Percentiles rank a stretch among this genome's conserved stretches.
Evolutionary conservation across 176 grass and related monocot species (phyloP).

Genomic region (Poa pratensis): DNA sequence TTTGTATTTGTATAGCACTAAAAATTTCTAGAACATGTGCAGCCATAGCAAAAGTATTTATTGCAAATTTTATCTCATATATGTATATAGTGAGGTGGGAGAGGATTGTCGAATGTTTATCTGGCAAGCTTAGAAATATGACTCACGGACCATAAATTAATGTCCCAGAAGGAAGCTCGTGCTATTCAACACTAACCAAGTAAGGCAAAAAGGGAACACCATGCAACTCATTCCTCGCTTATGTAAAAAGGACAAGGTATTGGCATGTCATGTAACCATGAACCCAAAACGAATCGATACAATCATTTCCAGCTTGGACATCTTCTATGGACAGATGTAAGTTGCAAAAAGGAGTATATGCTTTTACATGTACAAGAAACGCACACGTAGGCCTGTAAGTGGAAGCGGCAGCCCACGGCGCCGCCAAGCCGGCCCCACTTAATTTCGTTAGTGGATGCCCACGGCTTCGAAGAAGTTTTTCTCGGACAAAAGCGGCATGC

Average conservation of each 20-base stretch:
- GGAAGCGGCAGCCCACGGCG: too few relatives aligned
- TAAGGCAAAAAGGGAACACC: neutral
- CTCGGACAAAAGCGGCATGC: too few relatives aligned
- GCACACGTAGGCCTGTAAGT: too few relatives aligned
- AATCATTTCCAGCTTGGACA: slow-evolving; percentile 27
- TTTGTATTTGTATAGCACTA: too few relatives aligned
- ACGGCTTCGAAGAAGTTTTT: too few relatives aligned
- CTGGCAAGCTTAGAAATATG: neutral
- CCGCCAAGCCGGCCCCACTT: too few relatives aligned
- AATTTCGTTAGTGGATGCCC: too few relatives aligned
- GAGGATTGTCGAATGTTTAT: neutral
- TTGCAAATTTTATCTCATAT: neutral
- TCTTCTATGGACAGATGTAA: slow-evolving; percentile 53
- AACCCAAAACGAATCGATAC: slow-evolving; percentile 34
- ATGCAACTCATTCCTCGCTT: slow-evolving; percentile 21
- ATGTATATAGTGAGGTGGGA: neutral
- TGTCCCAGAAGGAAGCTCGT: neutral
- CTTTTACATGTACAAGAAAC: slow-evolving; percentile 64
- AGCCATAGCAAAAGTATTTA: too few relatives aligned
- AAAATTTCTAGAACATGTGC: too few relatives aligned
- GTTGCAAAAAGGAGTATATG: slow-evolving; percentile 45
- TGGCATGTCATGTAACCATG: neutral
- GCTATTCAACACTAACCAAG: neutral
- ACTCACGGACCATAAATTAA: neutral
- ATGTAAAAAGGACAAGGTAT: neutral